Base-by-base conservation (phyloP, 352 stramenopile species). In the Globisporangium lucens region DNA sequence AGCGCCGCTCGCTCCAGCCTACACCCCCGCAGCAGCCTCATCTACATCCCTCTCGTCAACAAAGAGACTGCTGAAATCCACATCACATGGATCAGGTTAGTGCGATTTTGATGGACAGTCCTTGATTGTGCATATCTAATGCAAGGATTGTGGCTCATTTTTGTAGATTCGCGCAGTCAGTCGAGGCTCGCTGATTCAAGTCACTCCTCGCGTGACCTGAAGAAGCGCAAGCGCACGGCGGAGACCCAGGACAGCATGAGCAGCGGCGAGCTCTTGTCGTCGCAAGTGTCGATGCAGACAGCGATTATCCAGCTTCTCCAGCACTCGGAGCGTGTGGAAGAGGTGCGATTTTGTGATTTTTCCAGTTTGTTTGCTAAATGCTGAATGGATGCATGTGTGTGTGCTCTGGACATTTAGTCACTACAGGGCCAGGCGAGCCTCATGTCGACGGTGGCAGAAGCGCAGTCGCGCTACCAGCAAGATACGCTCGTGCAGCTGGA, bases 241-340 rank as follows among this genome's bases (percentile, higher is more conserved):
- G 64, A 69, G 2, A 64, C 43, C 2, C 64, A 63, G 35, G 64
- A 69, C 4, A 53, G n/a, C 41, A 27, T 35, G 2, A 64, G 63
- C 63, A 63, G 63, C 15, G 52, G 56, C 33, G 56, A 56, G 33
- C 30, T 63, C 10, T 20, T 58, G n/a, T 36, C 71, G 12, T 56
- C 66, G 8, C 35, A 64, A 17, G 33, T 76, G 15, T 68, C 66
- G 5, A 43, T 70, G 10, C 70, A 79, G 35, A 79, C 73, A 8
- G 72, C 67, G 22, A 66, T 79, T 56, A 71, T 79, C 38, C 73
- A 79, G 58, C 29, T 79, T 15, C 41, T 79, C 4, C 73, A 79
- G 57, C 52, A 67, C 30, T 61, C 62, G 43, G 69, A 79, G 46
- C 52, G 46, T 20, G 17, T 67, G 30, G 58, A 66, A 66, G 43